Base-by-base conservation (phyloP, 805 yeast species). In the Torulaspora indica region DNA sequence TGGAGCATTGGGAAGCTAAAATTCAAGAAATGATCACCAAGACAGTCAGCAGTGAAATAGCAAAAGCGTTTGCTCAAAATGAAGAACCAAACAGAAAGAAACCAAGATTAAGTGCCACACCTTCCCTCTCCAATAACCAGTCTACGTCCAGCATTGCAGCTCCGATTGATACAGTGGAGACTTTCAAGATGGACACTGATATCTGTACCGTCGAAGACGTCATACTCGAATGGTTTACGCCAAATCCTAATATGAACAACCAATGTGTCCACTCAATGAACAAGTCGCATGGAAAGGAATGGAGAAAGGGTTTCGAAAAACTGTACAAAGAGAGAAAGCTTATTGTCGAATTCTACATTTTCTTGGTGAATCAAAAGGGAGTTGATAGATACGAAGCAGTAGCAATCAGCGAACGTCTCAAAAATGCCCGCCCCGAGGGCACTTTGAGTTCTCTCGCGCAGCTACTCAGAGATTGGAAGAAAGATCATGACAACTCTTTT, bases 201-300 rank as follows among this genome's bases (percentile, higher is more conserved):
- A 43, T 57, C 12, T 42, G 46, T 30, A 38, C 54, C 10, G 54
- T 61, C 13, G 61, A 61, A 37, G 61, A 47, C 17, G 48, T 63
- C 1, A 49, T 61, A n/a, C 40, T 57, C 14, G 67, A 63, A 48
- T 63, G 66, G 66, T 63, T 61, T 31, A 58, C 64, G 8, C 67
- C 67, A 18, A 61, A 61, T 39, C 60, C 64, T 2, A 40, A 51
- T 2, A 44, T 49, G 53, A 42, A 46, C 9, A 51, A 56, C 29
- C 56, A 63, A 39, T 63, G 64, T 35, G 57, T 63, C 2, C 66
- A 61, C 40, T 54, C 63, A 2, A 60, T 61, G 64, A 63, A 63
- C 40, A 60, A 58, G 37, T 46, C 44, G 18, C 47, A 47, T 20
- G 61, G 56, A 24, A 61, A 59, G 30, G 43, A 50, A 4, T 63